phyloP scores from a whole-genome alignment of 2,329 filamentous ascomycete genomes.

The Xylariomycetidae sp. region DNA sequence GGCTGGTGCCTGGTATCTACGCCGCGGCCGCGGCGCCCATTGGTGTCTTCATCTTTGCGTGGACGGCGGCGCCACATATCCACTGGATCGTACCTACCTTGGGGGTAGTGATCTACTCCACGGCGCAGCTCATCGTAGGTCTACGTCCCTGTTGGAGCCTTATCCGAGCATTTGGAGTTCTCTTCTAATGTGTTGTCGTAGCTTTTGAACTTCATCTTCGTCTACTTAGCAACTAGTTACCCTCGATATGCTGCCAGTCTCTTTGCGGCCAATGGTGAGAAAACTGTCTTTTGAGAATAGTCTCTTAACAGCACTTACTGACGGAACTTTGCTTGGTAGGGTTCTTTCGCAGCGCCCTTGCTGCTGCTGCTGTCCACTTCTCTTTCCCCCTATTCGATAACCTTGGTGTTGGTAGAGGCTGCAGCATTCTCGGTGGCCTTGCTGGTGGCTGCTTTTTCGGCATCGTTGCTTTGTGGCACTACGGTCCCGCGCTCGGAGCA shows the following conservation, averaged over 20 bases:
- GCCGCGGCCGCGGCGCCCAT: slow-evolving; percentile 49
- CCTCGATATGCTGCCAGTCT: slow-evolving; percentile 53
- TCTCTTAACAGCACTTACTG: background rate
- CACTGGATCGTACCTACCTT: slow-evolving; percentile 53
- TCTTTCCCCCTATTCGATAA: slow-evolving; percentile 55
- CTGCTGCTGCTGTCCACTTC: slow-evolving; percentile 57
- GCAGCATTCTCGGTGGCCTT: slow-evolving; percentile 52
- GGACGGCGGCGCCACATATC: slow-evolving; percentile 47
- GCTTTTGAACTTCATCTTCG: slow-evolving; percentile 55
- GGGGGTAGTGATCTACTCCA: slow-evolving; percentile 49
- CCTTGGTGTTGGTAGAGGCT: slow-evolving; percentile 54
- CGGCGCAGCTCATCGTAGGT: background rate
- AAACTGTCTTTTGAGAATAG: slow-evolving; percentile 1
- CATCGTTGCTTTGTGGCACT: slow-evolving; percentile 55
- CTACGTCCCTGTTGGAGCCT: slow-evolving; percentile 40
- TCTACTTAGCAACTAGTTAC: slow-evolving; percentile 54
- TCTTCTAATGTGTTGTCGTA: background rate
- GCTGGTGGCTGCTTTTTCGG: slow-evolving; percentile 37
- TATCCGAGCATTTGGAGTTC: background rate
- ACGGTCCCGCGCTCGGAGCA: slow-evolving; percentile 45
- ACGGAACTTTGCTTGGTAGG: slow-evolving; percentile 29
- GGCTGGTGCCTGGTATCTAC: slow-evolving; percentile 50
- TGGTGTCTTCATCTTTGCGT: slow-evolving; percentile 58
- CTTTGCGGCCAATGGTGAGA: slow-evolving; percentile 50
- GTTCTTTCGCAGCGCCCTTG: slow-evolving; percentile 53